phyloP scores from a whole-genome alignment of 192 early-diverging fungal species.

The Pecoramyces ruminantium region DNA sequence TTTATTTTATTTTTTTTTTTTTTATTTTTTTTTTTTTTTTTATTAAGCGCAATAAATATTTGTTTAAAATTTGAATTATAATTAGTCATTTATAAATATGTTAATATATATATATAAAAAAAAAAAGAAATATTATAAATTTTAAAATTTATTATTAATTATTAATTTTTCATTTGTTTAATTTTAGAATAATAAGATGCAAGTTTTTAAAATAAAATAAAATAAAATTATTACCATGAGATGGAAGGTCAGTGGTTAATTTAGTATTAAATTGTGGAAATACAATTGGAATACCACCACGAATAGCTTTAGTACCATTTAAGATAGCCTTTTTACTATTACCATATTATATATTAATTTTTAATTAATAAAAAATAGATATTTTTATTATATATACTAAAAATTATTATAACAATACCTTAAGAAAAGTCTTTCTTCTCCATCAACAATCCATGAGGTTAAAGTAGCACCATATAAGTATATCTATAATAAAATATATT shows the following conservation, averaged over 20 bases:
- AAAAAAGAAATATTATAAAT: too few species aligned
- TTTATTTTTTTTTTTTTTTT: too few species aligned
- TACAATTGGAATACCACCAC: conserved; percentile 54
- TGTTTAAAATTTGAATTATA: too few species aligned
- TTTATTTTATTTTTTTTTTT: too few species aligned
- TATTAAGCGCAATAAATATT: too few species aligned
- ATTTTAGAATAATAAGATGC: too few species aligned
- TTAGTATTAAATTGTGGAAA: conserved; percentile 68
- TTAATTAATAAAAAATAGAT: background rate
- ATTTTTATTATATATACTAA: background rate
- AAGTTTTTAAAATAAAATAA: too few species aligned
- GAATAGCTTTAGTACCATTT: conserved; percentile 83
- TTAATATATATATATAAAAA: too few species aligned
- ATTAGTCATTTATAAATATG: too few species aligned
- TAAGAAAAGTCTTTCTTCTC: conserved; percentile 69
- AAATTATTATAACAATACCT: conserved; percentile 18
- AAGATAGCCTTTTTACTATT: conserved; percentile 54
- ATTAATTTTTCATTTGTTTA: too few species aligned
- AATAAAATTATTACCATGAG: too few species aligned
- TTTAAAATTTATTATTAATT: too few species aligned
- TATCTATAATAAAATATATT: conserved; percentile 2
- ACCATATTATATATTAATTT: background rate
- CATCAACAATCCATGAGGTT: conserved; percentile 67
- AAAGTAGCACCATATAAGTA: conserved; percentile 71
- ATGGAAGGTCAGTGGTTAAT: conserved; percentile 34